phyloP scores from a whole-genome alignment of 331 rosid species.

The Phaseolus coccineus region DNA sequence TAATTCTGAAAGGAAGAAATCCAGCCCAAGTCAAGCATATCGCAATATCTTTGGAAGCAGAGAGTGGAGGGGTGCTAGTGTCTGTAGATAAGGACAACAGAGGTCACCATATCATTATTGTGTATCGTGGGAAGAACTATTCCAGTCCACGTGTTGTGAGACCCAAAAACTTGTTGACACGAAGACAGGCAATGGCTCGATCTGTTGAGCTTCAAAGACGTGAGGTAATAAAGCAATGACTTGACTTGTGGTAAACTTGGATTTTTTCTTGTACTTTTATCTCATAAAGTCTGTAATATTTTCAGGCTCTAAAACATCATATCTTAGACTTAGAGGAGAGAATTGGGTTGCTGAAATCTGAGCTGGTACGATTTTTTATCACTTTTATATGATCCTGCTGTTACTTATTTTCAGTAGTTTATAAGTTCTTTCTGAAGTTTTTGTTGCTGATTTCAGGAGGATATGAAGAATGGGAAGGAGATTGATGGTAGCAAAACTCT shows the following conservation, averaged over 20 bases:
- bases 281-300: constrained; percentile 36
- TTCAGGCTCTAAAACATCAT: constrained; percentile 85
- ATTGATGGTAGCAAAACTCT: constrained; percentile 45
- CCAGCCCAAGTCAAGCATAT: constrained; percentile 76
- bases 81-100: constrained; percentile 79
- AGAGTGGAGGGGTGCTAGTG: constrained; percentile 90
- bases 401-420: constrained; percentile 27
- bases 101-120: constrained; percentile 68
- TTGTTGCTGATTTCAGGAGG: constrained; percentile 65
- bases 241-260: constrained; percentile 20
- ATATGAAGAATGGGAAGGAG: constrained; percentile 56
- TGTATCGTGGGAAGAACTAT: constrained; percentile 95
- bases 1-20: constrained; percentile 78
- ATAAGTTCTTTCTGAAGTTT: constrained; percentile 21
- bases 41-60: constrained; percentile 93
- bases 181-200: constrained; percentile 85
- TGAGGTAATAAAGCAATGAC: constrained; percentile 63
- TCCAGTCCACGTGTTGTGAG: constrained; percentile 62
- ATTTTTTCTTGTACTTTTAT: constrained; percentile 22
- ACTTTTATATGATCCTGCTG: constrained; percentile 30
- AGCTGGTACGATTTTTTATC: constrained; percentile 56
- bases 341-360: constrained; percentile 73
- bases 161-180: constrained; percentile 78
- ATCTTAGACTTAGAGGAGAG: constrained; percentile 74
- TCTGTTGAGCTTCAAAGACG: constrained; percentile 87